phyloP scores from a whole-genome alignment of 768 basidiomycete genomes.

The Suillus plorans region DNA sequence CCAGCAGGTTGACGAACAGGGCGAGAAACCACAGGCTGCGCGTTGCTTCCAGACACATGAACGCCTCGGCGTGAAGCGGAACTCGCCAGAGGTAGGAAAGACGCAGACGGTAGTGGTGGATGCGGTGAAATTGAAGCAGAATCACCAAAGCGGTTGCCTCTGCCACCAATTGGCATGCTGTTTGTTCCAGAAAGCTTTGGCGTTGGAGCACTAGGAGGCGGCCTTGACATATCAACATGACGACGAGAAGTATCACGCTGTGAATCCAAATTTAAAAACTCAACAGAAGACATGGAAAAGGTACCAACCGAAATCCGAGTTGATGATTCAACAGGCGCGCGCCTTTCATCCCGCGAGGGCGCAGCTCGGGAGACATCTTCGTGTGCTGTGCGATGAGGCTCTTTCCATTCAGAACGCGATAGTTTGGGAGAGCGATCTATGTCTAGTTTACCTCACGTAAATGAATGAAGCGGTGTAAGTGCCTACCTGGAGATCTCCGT shows the following conservation, averaged over 20 bases:
- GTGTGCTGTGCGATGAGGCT: not conserved
- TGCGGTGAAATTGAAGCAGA: conserved; percentile 11
- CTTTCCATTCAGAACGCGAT: conserved; percentile 2
- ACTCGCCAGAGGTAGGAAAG: not conserved
- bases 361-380: conserved; percentile 20
- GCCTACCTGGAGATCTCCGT: conserved; percentile 4
- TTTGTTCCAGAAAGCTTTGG: conserved; percentile 33
- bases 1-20: conserved; percentile 11
- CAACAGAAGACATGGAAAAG: not conserved
- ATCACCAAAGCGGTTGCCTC: conserved; percentile 21
- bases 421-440: not conserved
- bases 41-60: conserved; percentile 15
- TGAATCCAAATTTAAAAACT: not conserved
- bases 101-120: not conserved
- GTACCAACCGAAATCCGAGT: conserved; percentile 17
- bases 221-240: conserved; percentile 14
- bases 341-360: conserved; percentile 18
- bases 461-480: not conserved
- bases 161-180: conserved; percentile 29
- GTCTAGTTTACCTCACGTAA: not conserved
- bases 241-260: conserved; percentile 23
- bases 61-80: conserved; percentile 4
- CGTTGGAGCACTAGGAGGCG: conserved; percentile 15
- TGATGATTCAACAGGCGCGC: conserved; percentile 14
- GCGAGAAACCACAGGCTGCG: conserved; percentile 21